Conservation (phyloP, 108 stramenopile genomes). For the Nitzschia inconspicua region DNA sequence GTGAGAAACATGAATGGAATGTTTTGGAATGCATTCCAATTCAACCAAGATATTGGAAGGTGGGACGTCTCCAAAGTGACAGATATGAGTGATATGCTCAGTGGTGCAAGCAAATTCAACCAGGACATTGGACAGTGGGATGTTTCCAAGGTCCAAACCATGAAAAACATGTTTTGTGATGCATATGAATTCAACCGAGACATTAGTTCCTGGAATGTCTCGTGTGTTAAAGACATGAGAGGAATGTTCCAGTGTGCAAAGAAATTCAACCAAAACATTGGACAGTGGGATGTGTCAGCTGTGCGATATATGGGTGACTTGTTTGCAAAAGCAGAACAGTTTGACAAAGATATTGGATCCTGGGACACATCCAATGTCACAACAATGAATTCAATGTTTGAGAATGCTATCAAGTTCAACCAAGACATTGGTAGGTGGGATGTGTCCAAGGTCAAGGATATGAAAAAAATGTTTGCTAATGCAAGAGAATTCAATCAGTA, state of each 20-base stretch:
- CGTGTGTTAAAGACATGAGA: conserved; percentile 9
- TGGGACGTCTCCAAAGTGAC: conserved; percentile 31
- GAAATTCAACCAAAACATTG: conserved; percentile 9
- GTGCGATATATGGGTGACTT: conserved; percentile 22
- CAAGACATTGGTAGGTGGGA: conserved; percentile 26
- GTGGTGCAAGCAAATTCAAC: conserved; percentile 17
- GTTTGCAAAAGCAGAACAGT: conserved; percentile 22
- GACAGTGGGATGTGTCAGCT: conserved; percentile 11
- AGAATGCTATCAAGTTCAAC: conserved; percentile 19
- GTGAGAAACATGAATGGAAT: conserved; percentile 15
- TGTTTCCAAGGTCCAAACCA: not conserved
- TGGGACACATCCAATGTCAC: conserved; percentile 15
- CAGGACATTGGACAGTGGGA: conserved; percentile 27
- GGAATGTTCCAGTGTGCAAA: conserved; percentile 10
- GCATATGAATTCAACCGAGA: conserved; percentile 31
- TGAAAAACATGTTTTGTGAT: conserved; percentile 23
- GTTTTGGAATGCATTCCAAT: not conserved
- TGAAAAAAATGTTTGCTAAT: conserved; percentile 13
- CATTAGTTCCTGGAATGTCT: conserved; percentile 21
- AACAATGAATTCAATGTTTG: conserved; percentile 21
- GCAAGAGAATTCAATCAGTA: conserved; percentile 16
- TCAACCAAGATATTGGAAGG: conserved; percentile 8
- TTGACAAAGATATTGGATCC: conserved; percentile 16
- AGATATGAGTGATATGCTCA: conserved; percentile 27
- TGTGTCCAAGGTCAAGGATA: conserved; percentile 14